Evolutionary conservation across 768 basidiomycete species (phyloP).

Genomic region (Mycena belliarum): DNA sequence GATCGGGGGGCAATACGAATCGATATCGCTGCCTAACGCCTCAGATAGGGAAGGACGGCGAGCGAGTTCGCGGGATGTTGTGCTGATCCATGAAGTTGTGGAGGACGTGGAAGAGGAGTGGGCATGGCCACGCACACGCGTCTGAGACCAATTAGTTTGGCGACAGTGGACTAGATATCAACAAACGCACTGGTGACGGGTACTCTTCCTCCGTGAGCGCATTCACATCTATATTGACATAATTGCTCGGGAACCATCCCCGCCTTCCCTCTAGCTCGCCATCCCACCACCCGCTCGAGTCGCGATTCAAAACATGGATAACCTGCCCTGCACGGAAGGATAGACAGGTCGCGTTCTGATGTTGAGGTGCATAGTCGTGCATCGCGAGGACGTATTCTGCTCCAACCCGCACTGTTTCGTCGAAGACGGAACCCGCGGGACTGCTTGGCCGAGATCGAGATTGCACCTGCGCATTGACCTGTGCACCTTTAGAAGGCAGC

Average conservation of each 20-base stretch:
- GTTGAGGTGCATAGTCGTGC: slow-evolving; percentile 83
- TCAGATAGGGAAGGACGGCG: slow-evolving; percentile 49
- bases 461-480: slow-evolving; percentile 20
- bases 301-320: slow-evolving; percentile 86
- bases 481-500: slow-evolving; percentile 33
- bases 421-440: slow-evolving; percentile 43
- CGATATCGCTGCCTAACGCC: slow-evolving; percentile 49
- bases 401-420: slow-evolving; percentile 49
- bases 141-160: slow-evolving; percentile 20
- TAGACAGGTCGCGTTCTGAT: slow-evolving; percentile 77
- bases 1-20: slow-evolving; percentile 72
- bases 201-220: slow-evolving; percentile 62
- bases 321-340: slow-evolving; percentile 89
- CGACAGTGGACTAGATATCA: slow-evolving; percentile 4
- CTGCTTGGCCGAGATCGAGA: slow-evolving; percentile 37
- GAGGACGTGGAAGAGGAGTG: slow-evolving; percentile 55
- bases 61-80: slow-evolving; percentile 38
- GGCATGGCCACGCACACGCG: slow-evolving; percentile 45
- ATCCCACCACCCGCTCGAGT: slow-evolving; percentile 97
- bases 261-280: slow-evolving; percentile 86
- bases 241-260: slow-evolving; percentile 99
- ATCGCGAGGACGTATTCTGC: slow-evolving; percentile 86
- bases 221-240: slow-evolving; percentile 70
- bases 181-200: slow-evolving; percentile 36
- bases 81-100: slow-evolving; percentile 54